Conservation (phyloP, 495 filamentous ascomycete genomes). For the Penicillium canescens region DNA sequence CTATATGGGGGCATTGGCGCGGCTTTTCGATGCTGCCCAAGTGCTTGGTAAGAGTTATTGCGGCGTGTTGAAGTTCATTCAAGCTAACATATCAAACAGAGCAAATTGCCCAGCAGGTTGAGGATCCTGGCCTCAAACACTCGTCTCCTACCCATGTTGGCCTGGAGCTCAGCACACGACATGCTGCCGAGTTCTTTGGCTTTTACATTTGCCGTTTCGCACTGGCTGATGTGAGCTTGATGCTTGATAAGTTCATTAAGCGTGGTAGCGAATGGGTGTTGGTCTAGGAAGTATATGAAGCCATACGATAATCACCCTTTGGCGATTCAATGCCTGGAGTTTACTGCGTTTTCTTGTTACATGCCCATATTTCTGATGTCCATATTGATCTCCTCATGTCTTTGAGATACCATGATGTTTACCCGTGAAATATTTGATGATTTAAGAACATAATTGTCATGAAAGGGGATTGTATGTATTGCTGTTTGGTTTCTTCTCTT, state of each 20-base stretch:
- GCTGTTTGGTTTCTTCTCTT: constrained; percentile 7
- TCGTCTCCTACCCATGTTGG: constrained; percentile 85
- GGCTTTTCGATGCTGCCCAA: constrained; percentile 92
- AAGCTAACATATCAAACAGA: constrained; percentile 54
- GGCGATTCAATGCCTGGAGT: neutral
- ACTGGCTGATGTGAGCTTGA: constrained; percentile 75
- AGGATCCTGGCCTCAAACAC: constrained; percentile 87
- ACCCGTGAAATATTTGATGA: constrained; percentile 23
- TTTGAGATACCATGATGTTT: constrained; percentile 38
- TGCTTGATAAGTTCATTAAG: constrained; percentile 97
- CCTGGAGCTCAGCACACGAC: constrained; percentile 85
- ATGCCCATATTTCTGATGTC: constrained; percentile 25
- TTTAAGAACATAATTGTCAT: constrained; percentile 31
- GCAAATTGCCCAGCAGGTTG: constrained; percentile 93
- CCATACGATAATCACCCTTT: constrained; percentile 10
- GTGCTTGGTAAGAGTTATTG: constrained; percentile 70
- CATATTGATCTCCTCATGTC: constrained; percentile 23
- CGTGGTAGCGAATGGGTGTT: constrained; percentile 94
- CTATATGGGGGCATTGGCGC: constrained; percentile 89
- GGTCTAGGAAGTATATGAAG: constrained; percentile 28
- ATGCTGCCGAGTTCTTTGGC: constrained; percentile 96
- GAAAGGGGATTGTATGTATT: constrained; percentile 20
- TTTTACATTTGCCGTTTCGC: constrained; percentile 97
- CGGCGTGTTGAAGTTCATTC: constrained; percentile 4
- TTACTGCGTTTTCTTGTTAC: constrained; percentile 5